Evolutionary conservation across 257 asterid genomes (phyloP).

Genomic region (Petrea volubilis): DNA sequence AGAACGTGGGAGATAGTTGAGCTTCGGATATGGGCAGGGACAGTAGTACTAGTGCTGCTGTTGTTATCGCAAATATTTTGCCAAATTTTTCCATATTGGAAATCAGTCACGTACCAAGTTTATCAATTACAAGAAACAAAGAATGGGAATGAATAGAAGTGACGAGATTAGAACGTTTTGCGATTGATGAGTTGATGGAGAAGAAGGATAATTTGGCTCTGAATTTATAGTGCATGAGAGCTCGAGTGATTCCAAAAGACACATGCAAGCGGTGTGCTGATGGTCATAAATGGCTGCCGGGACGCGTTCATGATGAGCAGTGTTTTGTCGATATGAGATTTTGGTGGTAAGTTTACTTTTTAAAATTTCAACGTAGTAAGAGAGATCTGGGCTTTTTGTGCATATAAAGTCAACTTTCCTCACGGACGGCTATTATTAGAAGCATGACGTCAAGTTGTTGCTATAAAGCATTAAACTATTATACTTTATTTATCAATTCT

Average conservation of each 20-base stretch:
- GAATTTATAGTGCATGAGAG: constrained; percentile 21
- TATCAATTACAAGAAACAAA: no score
- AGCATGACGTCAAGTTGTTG: no score
- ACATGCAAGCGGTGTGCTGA: neutral
- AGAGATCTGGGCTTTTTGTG: neutral
- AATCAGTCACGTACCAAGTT: neutral
- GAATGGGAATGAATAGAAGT: no score
- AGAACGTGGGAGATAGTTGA: constrained; percentile 37
- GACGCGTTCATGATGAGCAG: neutral
- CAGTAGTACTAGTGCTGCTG: constrained; percentile 9
- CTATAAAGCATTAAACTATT: no score
- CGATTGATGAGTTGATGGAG: neutral
- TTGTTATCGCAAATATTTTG: neutral
- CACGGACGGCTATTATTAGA: no score
- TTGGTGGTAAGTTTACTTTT: no score
- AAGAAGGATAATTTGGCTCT: neutral
- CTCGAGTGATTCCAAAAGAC: neutral
- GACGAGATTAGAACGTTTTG: neutral
- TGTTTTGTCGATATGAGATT: neutral
- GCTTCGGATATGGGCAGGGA: constrained; percentile 29
- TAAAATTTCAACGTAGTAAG: neutral
- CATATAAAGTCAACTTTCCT: no score
- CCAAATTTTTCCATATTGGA: neutral
- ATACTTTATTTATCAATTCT: no score
- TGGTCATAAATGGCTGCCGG: constrained; percentile 19